Evolutionary conservation across 805 yeast genomes (phyloP).

Genomic region (Komagataella pseudopastoris): DNA sequence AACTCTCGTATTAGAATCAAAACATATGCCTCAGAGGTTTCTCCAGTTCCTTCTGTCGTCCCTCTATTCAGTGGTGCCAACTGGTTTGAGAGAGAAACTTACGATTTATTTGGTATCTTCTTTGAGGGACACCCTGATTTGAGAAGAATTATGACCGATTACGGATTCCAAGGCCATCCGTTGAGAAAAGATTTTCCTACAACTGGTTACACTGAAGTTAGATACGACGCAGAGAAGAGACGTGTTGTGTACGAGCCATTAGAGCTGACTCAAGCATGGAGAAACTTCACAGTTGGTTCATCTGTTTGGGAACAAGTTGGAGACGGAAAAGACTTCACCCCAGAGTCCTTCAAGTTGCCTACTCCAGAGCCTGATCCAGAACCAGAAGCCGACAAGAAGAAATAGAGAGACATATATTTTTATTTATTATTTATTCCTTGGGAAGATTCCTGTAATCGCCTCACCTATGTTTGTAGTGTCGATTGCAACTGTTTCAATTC

Average conservation of each 20-base stretch:
- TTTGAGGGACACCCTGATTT: slow-evolving; percentile 85
- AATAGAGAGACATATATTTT: slow-evolving; percentile 11
- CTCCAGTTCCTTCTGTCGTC: slow-evolving; percentile 72
- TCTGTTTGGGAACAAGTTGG: slow-evolving; percentile 91
- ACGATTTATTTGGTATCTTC: slow-evolving; percentile 77
- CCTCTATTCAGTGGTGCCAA: slow-evolving; percentile 67
- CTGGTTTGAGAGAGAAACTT: slow-evolving; percentile 87
- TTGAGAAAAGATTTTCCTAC: slow-evolving; percentile 88
- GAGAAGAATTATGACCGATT: slow-evolving; percentile 82
- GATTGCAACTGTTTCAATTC: slow-evolving; percentile 28
- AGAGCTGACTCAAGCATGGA: slow-evolving; percentile 85
- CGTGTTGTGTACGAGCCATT: slow-evolving; percentile 82
- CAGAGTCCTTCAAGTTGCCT: slow-evolving; percentile 72
- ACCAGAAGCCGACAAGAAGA: slow-evolving; percentile 21
- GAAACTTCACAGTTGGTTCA: slow-evolving; percentile 80
- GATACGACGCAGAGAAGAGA: slow-evolving; percentile 85
- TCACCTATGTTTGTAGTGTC: neutral
- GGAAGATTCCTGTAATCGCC: neutral
- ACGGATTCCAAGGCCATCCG: slow-evolving; percentile 89
- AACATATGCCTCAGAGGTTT: slow-evolving; percentile 75
- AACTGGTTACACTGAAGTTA: slow-evolving; percentile 81
- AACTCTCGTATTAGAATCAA: slow-evolving; percentile 82
- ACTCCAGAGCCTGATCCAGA: slow-evolving; percentile 69
- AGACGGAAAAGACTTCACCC: slow-evolving; percentile 70
- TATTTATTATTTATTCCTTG: neutral